These are phyloP conservation scores for Globisporangium solare DNA, from an alignment of 352 stramenopile genomes.

Conservation along the genomic window DNA sequence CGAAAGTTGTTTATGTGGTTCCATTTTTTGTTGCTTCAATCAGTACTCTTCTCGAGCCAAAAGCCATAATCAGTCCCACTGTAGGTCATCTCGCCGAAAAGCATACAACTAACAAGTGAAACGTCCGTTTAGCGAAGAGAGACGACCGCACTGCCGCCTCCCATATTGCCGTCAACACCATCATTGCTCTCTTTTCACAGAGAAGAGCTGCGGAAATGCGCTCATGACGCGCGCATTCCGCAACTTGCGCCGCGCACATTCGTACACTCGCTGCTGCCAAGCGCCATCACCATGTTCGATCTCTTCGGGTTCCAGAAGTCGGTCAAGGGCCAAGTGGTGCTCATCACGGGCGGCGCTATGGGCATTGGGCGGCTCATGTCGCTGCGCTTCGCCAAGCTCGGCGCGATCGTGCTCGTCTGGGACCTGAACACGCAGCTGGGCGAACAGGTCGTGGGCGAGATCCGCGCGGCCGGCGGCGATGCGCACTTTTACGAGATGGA, in stretches of 20 bases:
- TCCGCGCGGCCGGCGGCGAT: constrained; percentile 19
- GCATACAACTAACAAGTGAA: too few species aligned
- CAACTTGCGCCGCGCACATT: not conserved
- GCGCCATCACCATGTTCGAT: not conserved
- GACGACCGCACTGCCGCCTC: too few species aligned
- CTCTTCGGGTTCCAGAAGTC: constrained; percentile 22
- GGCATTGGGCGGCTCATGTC: constrained; percentile 37
- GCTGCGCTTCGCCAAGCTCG: constrained; percentile 30
- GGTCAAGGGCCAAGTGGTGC: constrained; percentile 40
- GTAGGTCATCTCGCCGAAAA: not conserved
- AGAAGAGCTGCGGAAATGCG: not conserved
- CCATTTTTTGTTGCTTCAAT: too few species aligned
- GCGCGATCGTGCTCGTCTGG: constrained; percentile 35
- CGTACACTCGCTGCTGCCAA: not conserved
- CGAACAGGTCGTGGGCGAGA: constrained; percentile 25
- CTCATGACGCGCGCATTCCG: too few species aligned
- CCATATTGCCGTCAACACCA: too few species aligned
- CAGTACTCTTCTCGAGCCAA: not conserved
- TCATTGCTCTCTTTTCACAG: too few species aligned
- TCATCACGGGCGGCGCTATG: constrained; percentile 55
- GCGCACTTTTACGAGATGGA: constrained; percentile 29
- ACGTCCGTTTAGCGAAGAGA: too few species aligned
- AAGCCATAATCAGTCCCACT: constrained; percentile 12
- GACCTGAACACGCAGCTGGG: constrained; percentile 29
- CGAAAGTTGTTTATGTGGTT: too few species aligned